Evolutionary conservation across 2,329 filamentous ascomycete species (phyloP), one percentile per base, ranked within the genome.

Genomic region (Penicillium sp.): DNA sequence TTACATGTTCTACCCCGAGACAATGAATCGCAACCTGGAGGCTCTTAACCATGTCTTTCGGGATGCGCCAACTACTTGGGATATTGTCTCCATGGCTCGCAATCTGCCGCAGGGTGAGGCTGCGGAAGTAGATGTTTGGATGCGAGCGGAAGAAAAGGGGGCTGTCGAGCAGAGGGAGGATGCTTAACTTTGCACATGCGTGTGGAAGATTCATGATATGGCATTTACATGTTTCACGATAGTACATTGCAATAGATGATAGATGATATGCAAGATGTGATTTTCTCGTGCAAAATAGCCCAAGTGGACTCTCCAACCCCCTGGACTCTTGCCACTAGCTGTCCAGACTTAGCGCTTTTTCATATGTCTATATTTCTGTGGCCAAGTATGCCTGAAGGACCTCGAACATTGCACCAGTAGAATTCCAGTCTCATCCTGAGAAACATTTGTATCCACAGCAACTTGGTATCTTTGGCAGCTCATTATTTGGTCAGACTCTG

Each of bases 21-120:
- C 65, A 0, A 67, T 67, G 64, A 67, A 67, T 42, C 64, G 65
- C 14, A 67, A 67, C n/a, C 44, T 67, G 14, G 64, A 67, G 57
- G 55, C 60, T 19, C 45, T 67, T 3, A 65, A 67, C 29, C 57
- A 62, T 51, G 60, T 67, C 48, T 67, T 67, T 59, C 60, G 58
- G 2, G 65, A 68, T 60, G 65, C 65, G 11, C 57, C 56, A 0
- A 58, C 64, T n/a, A 45, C 58, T 1, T 64, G 62, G 65, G 54
- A 65, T 23, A 67, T 67, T 58, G 65, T 67, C 10, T 59, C 61
- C 13, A 67, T 67, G 57, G 64, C 65, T 42, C 58, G 61, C 27
- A 46, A 61, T n/a, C 33, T 67, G n/a, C 65, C 63, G 0, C 60
- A 64, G 51, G 64, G 64, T 53, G 62, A 66, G 48, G 58, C 61